Base-by-base conservation (phyloP, 2,329 filamentous ascomycete genomes). In the Xylaria sp. region DNA sequence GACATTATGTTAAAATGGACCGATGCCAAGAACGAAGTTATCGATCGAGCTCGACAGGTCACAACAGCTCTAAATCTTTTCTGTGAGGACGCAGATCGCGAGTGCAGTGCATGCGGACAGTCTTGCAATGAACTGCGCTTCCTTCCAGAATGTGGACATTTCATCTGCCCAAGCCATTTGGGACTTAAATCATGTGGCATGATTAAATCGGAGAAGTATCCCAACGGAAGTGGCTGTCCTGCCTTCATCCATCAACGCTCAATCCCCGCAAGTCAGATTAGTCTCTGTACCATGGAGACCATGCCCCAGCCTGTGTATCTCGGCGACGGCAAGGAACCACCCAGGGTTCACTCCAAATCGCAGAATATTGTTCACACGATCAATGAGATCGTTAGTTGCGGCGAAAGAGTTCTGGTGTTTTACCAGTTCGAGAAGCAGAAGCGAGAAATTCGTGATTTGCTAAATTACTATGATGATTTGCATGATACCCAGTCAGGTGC, bases 361-460 rank as follows among this genome's bases (percentile, higher is more conserved):
- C 29, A 48, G n/a, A 60, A 59, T 21, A 67, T 74, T 15, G 38
- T 63, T 4, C 44, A 65, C 1, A 52, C 43, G 4, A 67, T 74
- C 23, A 38, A 56, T 1, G 2, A 23, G 0, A 63, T 69, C 2
- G 62, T 69, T 1, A 2, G 44, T 0, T 51, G 33, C 8, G 10
- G 60, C 6, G 71, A 74, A 1, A 61, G 66, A 10, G 70, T 75
- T 4, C 62, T 81, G 2, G 53, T 81, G 4, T 81, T 81, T 60
- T 73, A 72, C 1, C 76, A 79, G 49, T 75, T 74, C 51, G 35
- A 68, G 0, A 48, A 56, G 10, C 67, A 80, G 25, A 67, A 74
- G 44, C 23, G 62, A 0, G 67, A 74, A 15, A 60, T 79, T 1
- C 54, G 62, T 15, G 4, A 38, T 0, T 66, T 69, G 5, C 52